phyloP scores from a whole-genome alignment of 805 yeast species.

The Barnettozyma botsteinii region DNA sequence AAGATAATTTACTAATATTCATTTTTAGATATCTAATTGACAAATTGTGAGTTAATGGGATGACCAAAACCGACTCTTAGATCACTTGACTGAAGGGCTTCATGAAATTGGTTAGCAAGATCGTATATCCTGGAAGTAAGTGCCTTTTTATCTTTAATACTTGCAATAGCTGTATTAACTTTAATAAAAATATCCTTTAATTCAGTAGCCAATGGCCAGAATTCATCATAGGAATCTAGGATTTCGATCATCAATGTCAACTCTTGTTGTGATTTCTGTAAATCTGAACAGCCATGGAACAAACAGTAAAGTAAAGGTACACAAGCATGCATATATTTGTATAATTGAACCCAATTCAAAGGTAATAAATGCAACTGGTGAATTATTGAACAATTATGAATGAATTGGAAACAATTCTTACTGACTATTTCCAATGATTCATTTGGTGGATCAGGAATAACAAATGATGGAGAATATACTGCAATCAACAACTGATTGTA shows the following conservation, averaged over 20 bases:
- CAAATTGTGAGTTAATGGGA: neutral
- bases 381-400: slow-evolving; percentile 37
- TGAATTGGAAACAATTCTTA: slow-evolving; percentile 37
- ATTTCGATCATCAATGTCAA: slow-evolving; percentile 42
- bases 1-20: no score
- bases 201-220: slow-evolving; percentile 42
- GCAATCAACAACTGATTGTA: slow-evolving; percentile 40
- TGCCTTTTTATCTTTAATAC: slow-evolving; percentile 10
- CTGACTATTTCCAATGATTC: slow-evolving; percentile 36
- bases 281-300: slow-evolving; percentile 41
- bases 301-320: slow-evolving; percentile 42
- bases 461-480: slow-evolving; percentile 43
- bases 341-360: slow-evolving; percentile 44
- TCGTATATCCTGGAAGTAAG: neutral
- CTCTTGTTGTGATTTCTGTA: slow-evolving; percentile 40
- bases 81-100: neutral
- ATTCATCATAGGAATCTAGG: slow-evolving; percentile 38
- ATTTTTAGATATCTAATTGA: no score
- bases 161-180: slow-evolving; percentile 37
- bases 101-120: neutral
- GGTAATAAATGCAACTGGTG: slow-evolving; percentile 41
- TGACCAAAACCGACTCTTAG: slow-evolving; percentile 1
- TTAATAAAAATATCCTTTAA: slow-evolving; percentile 40
- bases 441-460: slow-evolving; percentile 38
- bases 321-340: slow-evolving; percentile 41